Percentiles rank a stretch among this genome's conserved stretches.
phyloP scores from a whole-genome alignment of 140 eudicot genomes.

The Ambrosia hybrid region DNA sequence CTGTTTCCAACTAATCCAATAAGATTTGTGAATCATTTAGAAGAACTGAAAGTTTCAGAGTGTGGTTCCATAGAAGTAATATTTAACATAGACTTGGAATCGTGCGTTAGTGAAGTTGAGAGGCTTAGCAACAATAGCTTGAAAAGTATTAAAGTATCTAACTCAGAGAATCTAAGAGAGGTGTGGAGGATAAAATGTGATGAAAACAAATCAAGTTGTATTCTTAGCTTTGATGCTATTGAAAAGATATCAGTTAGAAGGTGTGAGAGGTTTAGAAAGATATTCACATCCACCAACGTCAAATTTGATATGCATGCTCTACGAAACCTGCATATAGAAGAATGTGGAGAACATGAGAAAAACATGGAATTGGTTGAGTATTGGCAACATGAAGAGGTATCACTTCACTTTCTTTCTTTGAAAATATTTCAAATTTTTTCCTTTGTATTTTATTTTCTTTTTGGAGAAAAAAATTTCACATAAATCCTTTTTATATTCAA shows the following conservation, averaged over 20 bases:
- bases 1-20: conserved; percentile 16
- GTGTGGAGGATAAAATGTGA: conserved; percentile 18
- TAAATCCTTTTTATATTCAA: no score
- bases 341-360: no score
- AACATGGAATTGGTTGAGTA: no score
- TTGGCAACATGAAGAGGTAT: no score
- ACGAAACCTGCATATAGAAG: no score
- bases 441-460: no score
- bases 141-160: not conserved
- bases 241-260: not conserved
- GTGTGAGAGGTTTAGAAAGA: not conserved
- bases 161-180: not conserved
- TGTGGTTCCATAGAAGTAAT: conserved; percentile 9
- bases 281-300: conserved; percentile 16
- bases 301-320: conserved; percentile 8
- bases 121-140: not conserved
- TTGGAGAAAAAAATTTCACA: no score
- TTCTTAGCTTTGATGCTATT: conserved; percentile 14
- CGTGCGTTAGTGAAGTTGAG: not conserved
- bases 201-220: not conserved
- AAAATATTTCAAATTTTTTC: no score
- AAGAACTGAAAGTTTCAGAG: not conserved
- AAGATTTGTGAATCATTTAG: not conserved
- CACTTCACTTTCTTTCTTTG: no score
- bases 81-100: conserved; percentile 14